Evolutionary conservation across 495 filamentous ascomycete species (phyloP), one percentile per base, ranked within the genome.

Genomic region (Hamigera avellanea): DNA sequence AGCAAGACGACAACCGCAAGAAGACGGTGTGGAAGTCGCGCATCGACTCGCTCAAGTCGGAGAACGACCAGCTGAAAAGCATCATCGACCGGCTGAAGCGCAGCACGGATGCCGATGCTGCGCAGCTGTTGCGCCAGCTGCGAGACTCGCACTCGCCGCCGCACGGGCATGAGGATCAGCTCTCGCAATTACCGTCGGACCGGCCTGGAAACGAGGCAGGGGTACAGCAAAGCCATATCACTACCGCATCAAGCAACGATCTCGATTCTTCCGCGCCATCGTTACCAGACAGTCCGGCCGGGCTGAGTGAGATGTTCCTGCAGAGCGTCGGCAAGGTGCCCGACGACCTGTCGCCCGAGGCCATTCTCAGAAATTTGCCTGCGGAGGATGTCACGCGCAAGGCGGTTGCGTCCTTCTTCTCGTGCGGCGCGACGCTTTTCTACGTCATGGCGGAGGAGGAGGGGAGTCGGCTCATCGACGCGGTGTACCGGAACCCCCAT

Each of bases 1-100:
- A 30, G 28, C 28, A 30, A 30, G 28, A 30, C n/a, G 28, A 30
- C 28, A 30, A 30, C 28, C 28, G 28, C 28, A 30, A 30, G 14
- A 30, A 30, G 14, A 15, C 28, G 5, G 28, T 30, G 12, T 30
- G 28, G 28, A 30, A 30, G 14, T 30, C 28, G 14, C 28, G 28
- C 5, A 15, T 30, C 28, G 28, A 30, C 14, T 13, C 12, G 6
- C n/a, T 30, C 4, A n/a, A 30, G n/a, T n/a, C 28, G 12, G 28
- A 30, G n/a, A 30, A 30, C n/a, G 28, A 30, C 12, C 28, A 15
- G 12, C 28, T 30, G 5, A 30, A 30, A 12, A 30, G 28, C 14
- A 30, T 30, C n/a, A 6, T 30, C n/a, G 28, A 30, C 6, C 28
- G 28, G n/a, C 28, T 30, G 10, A 30, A 30, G n/a, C 12, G n/a